phyloP scores from a whole-genome alignment of 2,329 filamentous ascomycete species.

The Verticillium klebahnii region DNA sequence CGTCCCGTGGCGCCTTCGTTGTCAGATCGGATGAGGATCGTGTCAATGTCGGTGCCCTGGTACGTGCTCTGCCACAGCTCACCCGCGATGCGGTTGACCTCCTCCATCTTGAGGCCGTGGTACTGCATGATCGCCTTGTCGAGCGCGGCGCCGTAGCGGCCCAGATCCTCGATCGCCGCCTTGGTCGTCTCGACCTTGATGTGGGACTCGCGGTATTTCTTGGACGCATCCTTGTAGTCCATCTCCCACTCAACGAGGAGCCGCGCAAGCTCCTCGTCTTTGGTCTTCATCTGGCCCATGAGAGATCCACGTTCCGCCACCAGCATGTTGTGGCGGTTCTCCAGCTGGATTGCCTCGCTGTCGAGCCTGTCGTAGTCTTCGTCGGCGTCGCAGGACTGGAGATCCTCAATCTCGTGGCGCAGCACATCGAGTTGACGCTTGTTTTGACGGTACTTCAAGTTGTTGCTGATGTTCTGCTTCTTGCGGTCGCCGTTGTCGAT shows the following conservation, averaged over 20 bases:
- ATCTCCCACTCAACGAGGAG: slow-evolving; percentile 76
- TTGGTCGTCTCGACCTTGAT: slow-evolving; percentile 90
- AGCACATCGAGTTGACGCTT: slow-evolving; percentile 64
- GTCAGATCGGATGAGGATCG: slow-evolving; percentile 90
- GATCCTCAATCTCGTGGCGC: slow-evolving; percentile 62
- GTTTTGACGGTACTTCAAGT: slow-evolving; percentile 78
- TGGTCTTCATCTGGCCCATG: slow-evolving; percentile 74
- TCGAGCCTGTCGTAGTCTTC: slow-evolving; percentile 75
- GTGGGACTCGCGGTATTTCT: slow-evolving; percentile 79
- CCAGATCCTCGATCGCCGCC: slow-evolving; percentile 86
- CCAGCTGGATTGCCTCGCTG: slow-evolving; percentile 62
- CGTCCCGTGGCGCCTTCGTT: slow-evolving; percentile 67
- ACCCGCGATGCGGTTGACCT: slow-evolving; percentile 90
- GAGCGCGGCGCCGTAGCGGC: slow-evolving; percentile 74
- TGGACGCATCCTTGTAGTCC: slow-evolving; percentile 78
- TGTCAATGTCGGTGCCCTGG: slow-evolving; percentile 95
- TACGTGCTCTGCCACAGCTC: slow-evolving; percentile 98
- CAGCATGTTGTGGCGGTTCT: slow-evolving; percentile 63
- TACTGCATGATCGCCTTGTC: slow-evolving; percentile 98
- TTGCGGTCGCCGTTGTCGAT: slow-evolving; percentile 75
- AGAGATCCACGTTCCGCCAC: slow-evolving; percentile 69
- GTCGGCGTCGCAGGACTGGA: slow-evolving; percentile 75
- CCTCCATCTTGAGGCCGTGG: slow-evolving; percentile 94
- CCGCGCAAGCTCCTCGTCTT: slow-evolving; percentile 73
- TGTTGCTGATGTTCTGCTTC: slow-evolving; percentile 84